These are phyloP conservation scores for Aurifilum marmelostoma DNA, from an alignment of 2,329 filamentous ascomycete species.

Conservation along the genomic window DNA sequence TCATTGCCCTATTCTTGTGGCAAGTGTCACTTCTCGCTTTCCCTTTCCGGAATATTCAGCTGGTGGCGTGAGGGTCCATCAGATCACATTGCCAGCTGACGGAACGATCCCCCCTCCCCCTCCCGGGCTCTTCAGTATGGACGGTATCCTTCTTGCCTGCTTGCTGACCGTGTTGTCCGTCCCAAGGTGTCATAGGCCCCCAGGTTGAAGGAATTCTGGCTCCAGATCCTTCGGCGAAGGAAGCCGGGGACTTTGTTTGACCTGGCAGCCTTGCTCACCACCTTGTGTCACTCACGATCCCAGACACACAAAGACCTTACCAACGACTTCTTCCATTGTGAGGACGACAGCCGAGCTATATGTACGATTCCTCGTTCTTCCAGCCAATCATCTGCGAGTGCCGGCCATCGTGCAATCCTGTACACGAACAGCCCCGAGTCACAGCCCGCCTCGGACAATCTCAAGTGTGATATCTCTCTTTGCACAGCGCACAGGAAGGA, in stretches of 20 bases:
- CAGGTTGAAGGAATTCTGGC: not conserved
- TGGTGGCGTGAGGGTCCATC: not conserved
- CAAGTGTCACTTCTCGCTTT: not conserved
- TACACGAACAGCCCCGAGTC: not conserved
- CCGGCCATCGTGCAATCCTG: not conserved
- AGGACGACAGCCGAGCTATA: not conserved
- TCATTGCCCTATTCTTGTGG: conserved; percentile 1
- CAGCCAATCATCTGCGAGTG: not conserved
- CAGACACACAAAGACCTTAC: not conserved
- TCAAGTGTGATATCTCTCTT: not conserved
- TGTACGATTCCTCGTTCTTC: not conserved
- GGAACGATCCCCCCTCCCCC: not conserved
- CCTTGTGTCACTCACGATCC: not conserved
- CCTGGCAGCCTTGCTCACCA: not conserved
- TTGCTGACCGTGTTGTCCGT: not conserved
- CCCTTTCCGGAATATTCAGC: not conserved
- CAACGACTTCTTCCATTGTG: not conserved
- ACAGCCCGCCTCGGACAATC: not conserved
- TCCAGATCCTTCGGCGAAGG: conserved; percentile 7
- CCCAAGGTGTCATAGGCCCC: not conserved
- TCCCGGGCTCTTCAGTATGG: not conserved
- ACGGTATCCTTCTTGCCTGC: not conserved
- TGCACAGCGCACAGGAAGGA: not conserved
- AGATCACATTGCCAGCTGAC: conserved; percentile 1
- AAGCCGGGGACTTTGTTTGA: not conserved